phyloP scores from a whole-genome alignment of 2,329 filamentous ascomycete species.

The Nothomitra cinnamomea region DNA sequence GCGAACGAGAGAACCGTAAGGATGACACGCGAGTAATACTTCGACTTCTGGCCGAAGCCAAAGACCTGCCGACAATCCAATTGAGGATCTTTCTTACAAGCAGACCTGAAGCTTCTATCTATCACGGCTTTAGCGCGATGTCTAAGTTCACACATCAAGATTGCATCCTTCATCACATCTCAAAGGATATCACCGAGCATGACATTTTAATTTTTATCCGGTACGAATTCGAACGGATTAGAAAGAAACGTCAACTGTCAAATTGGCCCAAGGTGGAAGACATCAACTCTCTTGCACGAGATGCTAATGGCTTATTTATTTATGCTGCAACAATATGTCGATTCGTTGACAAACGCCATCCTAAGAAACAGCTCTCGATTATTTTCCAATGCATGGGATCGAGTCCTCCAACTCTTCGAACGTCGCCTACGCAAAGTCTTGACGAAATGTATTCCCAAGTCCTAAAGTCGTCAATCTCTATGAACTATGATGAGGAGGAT shows the following conservation, averaged over 20 bases:
- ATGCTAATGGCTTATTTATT: constrained; percentile 22
- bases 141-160: constrained; percentile 15
- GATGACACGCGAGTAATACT: constrained; percentile 11
- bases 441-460: not conserved
- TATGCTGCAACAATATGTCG: constrained; percentile 13
- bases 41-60: constrained; percentile 11
- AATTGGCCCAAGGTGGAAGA: constrained; percentile 18
- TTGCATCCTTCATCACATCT: constrained; percentile 24
- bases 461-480: not conserved
- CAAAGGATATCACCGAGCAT: constrained; percentile 15
- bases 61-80: constrained; percentile 4
- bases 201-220: constrained; percentile 23
- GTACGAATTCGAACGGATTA: constrained; percentile 18
- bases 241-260: constrained; percentile 9
- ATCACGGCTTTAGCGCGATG: constrained; percentile 13
- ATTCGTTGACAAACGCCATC: constrained; percentile 3
- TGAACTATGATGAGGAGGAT: not conserved
- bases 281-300: constrained; percentile 14
- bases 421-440: not conserved
- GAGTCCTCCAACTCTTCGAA: not conserved
- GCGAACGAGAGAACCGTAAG: constrained; percentile 12
- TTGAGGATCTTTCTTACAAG: constrained; percentile 18
- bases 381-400: constrained; percentile 13
- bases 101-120: constrained; percentile 15
- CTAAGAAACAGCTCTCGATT: constrained; percentile 13